Conservation (phyloP, 495 filamentous ascomycete genomes). For the Penicillium daleae region DNA sequence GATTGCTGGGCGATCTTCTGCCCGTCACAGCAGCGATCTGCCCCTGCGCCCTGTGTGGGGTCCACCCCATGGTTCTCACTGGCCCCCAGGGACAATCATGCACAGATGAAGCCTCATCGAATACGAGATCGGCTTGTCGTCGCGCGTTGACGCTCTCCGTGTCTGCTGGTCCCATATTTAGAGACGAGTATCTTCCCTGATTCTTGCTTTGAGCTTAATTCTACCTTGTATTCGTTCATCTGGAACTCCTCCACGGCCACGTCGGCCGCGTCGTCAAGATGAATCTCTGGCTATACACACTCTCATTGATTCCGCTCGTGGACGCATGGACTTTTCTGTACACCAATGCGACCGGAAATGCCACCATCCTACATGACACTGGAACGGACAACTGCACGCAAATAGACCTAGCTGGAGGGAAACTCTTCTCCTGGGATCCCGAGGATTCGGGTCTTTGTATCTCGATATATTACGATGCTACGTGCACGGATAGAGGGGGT, state of each 20-base stretch:
- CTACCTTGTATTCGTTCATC: not conserved
- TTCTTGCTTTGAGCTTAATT: not conserved
- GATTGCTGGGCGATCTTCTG: not conserved
- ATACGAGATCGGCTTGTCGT: not conserved
- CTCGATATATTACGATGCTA: constrained; percentile 26
- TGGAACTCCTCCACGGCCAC: not conserved
- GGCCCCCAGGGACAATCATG: not conserved
- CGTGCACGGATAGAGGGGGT: not conserved
- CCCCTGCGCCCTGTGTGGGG: not conserved
- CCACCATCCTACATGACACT: constrained; percentile 18
- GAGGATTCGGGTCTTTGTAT: constrained; percentile 20
- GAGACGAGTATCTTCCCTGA: not conserved
- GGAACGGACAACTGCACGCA: constrained; percentile 14
- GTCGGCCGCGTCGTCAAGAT: not conserved
- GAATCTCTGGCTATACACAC: not conserved
- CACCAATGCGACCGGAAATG: constrained; percentile 19
- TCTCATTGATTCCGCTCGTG: constrained; percentile 5
- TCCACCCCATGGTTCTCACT: not conserved
- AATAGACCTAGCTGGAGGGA: constrained; percentile 12
- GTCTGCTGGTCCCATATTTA: not conserved
- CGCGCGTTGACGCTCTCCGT: not conserved
- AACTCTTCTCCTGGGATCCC: constrained; percentile 25
- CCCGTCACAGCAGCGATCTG: not conserved
- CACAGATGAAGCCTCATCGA: not conserved
- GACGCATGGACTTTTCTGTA: constrained; percentile 27